Conservation (phyloP, 768 basidiomycete genomes). For the Tylopilus vinaceipallidus region DNA sequence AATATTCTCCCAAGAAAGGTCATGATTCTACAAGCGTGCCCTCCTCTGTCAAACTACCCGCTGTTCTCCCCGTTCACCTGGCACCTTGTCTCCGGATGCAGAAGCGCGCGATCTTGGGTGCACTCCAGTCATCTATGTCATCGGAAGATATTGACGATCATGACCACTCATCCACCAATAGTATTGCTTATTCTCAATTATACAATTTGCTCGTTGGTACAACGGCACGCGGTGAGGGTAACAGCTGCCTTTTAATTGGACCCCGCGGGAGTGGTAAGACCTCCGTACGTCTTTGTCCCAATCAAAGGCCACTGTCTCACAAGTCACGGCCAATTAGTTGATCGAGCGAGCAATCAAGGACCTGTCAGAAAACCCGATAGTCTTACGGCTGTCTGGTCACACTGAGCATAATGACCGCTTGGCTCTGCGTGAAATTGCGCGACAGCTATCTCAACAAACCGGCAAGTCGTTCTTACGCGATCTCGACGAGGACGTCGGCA, state of each 20-base stretch:
- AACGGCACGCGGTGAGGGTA: slow-evolving; percentile 80
- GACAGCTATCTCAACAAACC: slow-evolving; percentile 78
- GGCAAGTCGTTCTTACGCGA: slow-evolving; percentile 53
- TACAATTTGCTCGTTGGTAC: slow-evolving; percentile 69
- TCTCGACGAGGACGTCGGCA: slow-evolving; percentile 27
- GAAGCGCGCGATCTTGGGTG: slow-evolving; percentile 52
- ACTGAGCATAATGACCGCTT: slow-evolving; percentile 82
- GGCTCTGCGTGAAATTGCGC: slow-evolving; percentile 90
- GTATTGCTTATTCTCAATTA: slow-evolving; percentile 54
- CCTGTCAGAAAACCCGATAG: slow-evolving; percentile 53
- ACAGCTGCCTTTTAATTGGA: slow-evolving; percentile 87
- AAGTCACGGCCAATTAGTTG: slow-evolving; percentile 40
- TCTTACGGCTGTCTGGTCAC: slow-evolving; percentile 83
- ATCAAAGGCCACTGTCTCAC: slow-evolving; percentile 1
- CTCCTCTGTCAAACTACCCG: slow-evolving; percentile 23
- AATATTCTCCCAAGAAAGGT: slow-evolving; percentile 17
- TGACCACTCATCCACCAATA: slow-evolving; percentile 44
- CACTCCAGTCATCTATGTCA: slow-evolving; percentile 36
- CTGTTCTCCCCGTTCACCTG: slow-evolving; percentile 40
- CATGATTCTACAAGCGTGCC: background rate
- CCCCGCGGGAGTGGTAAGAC: slow-evolving; percentile 88
- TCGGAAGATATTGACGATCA: slow-evolving; percentile 32
- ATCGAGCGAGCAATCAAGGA: slow-evolving; percentile 54
- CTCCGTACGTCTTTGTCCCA: slow-evolving; percentile 40
- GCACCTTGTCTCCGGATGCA: slow-evolving; percentile 50